These are phyloP conservation scores for Amphibolis antarctica DNA, from an alignment of 106 monocot species.

Conservation along the genomic window DNA sequence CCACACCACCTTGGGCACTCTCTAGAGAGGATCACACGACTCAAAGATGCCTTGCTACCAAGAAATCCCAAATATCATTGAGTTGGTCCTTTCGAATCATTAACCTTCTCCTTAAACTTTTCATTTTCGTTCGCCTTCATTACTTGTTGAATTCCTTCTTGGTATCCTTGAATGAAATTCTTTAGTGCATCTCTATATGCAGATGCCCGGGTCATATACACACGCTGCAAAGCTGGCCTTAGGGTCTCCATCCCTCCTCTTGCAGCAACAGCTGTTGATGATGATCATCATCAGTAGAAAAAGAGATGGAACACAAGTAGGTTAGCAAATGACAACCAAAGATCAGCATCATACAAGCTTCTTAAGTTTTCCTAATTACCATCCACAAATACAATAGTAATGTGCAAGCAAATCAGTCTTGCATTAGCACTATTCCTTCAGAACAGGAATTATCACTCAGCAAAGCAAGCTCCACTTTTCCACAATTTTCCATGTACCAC, in stretches of 20 bases:
- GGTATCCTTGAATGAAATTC: slow-evolving; percentile 26
- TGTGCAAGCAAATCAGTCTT: no score
- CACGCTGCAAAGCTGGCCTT: slow-evolving; percentile 17
- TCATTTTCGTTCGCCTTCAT: slow-evolving; percentile 9
- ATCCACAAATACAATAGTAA: no score
- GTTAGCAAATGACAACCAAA: neutral
- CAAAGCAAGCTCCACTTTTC: no score
- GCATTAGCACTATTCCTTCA: no score
- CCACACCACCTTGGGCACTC: no score
- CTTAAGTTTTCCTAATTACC: no score
- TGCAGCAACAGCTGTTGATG: slow-evolving; percentile 12
- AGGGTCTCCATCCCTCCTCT: slow-evolving; percentile 24
- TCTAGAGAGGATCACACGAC: no score
- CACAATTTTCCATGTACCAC: no score
- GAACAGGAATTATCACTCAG: no score
- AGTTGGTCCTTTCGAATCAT: slow-evolving; percentile 7
- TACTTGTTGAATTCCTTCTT: slow-evolving; percentile 27
- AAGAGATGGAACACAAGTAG: neutral
- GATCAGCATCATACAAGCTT: neutral
- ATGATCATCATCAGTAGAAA: neutral
- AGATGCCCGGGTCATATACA: slow-evolving; percentile 26
- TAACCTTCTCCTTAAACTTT: neutral
- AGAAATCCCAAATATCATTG: neutral
- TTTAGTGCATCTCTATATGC: slow-evolving; percentile 31
- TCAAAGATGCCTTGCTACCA: neutral